Conservation (phyloP, 169 alveolate genomes). For the Plasmodium malariae region DNA sequence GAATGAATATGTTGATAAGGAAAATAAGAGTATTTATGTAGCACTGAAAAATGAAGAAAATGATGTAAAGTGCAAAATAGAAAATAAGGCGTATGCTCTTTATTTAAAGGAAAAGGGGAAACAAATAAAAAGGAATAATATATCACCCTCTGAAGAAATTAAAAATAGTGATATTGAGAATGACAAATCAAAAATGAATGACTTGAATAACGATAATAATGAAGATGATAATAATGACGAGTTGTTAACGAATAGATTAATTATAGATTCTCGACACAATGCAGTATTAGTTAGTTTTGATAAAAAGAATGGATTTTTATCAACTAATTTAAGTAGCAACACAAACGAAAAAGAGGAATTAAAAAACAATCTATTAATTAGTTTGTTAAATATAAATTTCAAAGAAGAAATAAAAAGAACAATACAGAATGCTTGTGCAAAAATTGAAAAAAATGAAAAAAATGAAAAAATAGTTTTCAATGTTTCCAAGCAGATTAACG, state of each 20-base stretch:
- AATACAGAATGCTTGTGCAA: background rate
- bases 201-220: background rate
- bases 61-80: background rate
- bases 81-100: conserved; percentile 38
- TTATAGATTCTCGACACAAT: background rate
- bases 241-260: background rate
- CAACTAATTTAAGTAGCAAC: background rate
- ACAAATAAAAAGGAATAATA: background rate
- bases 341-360: background rate
- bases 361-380: background rate
- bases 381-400: conserved; percentile 18
- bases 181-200: background rate
- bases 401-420: conserved; percentile 37
- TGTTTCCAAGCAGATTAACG: conserved; percentile 10
- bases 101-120: conserved; percentile 18
- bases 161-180: background rate
- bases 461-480: conserved; percentile 19
- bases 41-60: conserved; percentile 13
- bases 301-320: background rate
- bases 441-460: conserved; percentile 7
- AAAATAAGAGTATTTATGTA: background rate
- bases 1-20: background rate
- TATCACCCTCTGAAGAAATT: background rate
- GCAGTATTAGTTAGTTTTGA: background rate
- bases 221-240: background rate